Base-by-base conservation (phyloP, 768 basidiomycete species). In the Jaapia argillacea region DNA sequence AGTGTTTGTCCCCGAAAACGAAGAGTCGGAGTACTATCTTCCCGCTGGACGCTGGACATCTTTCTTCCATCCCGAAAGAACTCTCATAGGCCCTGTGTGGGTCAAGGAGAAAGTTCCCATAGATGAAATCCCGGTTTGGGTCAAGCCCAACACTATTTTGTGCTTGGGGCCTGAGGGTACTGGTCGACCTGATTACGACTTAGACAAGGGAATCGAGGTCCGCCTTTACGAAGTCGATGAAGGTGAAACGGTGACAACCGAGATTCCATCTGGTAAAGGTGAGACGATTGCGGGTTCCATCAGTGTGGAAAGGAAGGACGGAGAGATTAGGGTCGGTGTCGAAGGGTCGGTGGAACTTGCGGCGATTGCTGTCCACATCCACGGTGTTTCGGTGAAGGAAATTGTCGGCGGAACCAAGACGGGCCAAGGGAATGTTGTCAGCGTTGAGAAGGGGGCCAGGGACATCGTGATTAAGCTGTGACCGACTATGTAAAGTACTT, bases 101-200 rank as follows among this genome's bases (percentile, higher is more conserved):
- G 61, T 84, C 46, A 70, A 70, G 41, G 76, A 79, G 50, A 61
- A 71, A 44, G 75, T 81, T n/a, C 71, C 78, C 21, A 58, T 82
- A 28, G 71, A 79, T 51, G 69, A 73, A 44, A 69, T 85, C 28
- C 81, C 81, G 13, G 74, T 85, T 23, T 85, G 74, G 73, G 73
- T 84, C 27, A 68, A 77, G 27, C 70, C 71, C 22, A 73, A 71
- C 27, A 72, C 69, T 13, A 68, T 83, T 16, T 57, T 85, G 16
- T 61, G 70, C 42, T 65, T 83, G n/a, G 79, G 81, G 4, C 74
- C 79, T 14, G 53, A 62, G 24, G 63, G 67, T 22, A 60, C 67
- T 18, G 66, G 65, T 21, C 65, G 70, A 2, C 80, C 81, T 4
- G 81, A 83, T 55, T 83, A 83, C 52, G 72, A 78, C 26, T 77